These are phyloP conservation scores for Dothistroma septosporum DNA, from an alignment of 2,329 filamentous ascomycete genomes.

Conservation along the genomic window DNA sequence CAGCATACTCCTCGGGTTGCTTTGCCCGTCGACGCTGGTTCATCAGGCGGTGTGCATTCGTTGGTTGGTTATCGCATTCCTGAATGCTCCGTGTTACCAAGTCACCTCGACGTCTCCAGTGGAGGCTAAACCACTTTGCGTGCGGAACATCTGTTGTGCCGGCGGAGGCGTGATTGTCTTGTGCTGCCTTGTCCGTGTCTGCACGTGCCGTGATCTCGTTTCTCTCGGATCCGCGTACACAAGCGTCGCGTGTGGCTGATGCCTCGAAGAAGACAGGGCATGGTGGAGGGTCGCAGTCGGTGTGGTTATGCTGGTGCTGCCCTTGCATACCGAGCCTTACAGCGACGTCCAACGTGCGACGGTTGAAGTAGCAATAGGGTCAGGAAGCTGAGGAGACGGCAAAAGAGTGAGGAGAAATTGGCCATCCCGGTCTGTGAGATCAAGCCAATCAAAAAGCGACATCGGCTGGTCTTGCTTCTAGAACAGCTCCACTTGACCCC, in stretches of 20 bases:
- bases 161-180: not conserved
- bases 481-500: not conserved
- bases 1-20: no score
- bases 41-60: no score
- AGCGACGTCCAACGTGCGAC: not conserved
- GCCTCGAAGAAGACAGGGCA: no score
- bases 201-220: not conserved
- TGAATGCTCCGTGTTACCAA: no score
- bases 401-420: not conserved
- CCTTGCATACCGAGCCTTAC: no score
- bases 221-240: not conserved
- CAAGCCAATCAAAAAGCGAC: not conserved
- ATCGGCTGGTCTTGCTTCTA: not conserved
- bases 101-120: no score
- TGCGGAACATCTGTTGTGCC: not conserved
- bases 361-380: not conserved
- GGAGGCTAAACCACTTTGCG: not conserved
- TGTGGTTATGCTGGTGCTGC: no score
- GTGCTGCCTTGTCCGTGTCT: not conserved
- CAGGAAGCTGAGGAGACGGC: not conserved
- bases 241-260: not conserved
- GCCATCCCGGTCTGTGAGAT: not conserved
- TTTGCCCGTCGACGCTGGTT: no score
- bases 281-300: no score
- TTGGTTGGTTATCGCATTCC: no score